Percentiles rank a stretch among this genome's conserved stretches.
These are phyloP conservation scores for Fomitopsis schrenkii DNA, from an alignment of 1,284 basidiomycete genomes.

Conservation along the genomic window DNA sequence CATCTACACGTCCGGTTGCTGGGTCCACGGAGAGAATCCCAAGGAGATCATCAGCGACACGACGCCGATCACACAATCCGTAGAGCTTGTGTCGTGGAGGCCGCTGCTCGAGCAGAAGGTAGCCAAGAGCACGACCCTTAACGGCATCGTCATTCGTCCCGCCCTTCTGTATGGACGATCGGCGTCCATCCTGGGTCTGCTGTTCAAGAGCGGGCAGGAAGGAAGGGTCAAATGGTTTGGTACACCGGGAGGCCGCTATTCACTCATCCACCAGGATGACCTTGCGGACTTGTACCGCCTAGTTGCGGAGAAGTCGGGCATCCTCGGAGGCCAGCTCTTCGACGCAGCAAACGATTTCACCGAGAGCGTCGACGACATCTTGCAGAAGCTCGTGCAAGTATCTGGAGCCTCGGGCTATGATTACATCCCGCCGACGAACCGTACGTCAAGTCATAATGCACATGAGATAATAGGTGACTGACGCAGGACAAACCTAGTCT, in stretches of 20 bases:
- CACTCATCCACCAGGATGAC: constrained; percentile 48
- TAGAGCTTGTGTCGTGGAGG: constrained; percentile 33
- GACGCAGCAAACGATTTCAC: constrained; percentile 40
- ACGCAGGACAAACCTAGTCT: constrained; percentile 20
- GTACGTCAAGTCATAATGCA: constrained; percentile 28
- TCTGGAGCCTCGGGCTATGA: constrained; percentile 34
- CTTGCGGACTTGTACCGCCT: constrained; percentile 44
- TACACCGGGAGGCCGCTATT: constrained; percentile 35
- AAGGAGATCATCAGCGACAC: constrained; percentile 31
- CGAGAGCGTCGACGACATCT: constrained; percentile 42
- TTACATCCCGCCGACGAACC: constrained; percentile 29
- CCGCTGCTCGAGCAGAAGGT: constrained; percentile 33
- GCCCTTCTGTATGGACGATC: constrained; percentile 42
- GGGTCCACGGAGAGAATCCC: constrained; percentile 42
- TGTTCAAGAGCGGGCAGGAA: constrained; percentile 35
- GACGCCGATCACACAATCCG: constrained; percentile 27
- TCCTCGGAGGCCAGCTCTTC: constrained; percentile 40
- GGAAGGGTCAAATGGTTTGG: constrained; percentile 38
- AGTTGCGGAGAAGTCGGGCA: constrained; percentile 36
- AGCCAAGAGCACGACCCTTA: constrained; percentile 28
- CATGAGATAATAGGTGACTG: not conserved
- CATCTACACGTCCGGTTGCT: constrained; percentile 47
- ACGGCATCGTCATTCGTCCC: constrained; percentile 50
- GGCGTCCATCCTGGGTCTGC: constrained; percentile 35
- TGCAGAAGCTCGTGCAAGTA: constrained; percentile 38